Evolutionary conservation across 2,329 filamentous ascomycete genomes (phyloP).

Genomic region (Fusarium subtropicale): DNA sequence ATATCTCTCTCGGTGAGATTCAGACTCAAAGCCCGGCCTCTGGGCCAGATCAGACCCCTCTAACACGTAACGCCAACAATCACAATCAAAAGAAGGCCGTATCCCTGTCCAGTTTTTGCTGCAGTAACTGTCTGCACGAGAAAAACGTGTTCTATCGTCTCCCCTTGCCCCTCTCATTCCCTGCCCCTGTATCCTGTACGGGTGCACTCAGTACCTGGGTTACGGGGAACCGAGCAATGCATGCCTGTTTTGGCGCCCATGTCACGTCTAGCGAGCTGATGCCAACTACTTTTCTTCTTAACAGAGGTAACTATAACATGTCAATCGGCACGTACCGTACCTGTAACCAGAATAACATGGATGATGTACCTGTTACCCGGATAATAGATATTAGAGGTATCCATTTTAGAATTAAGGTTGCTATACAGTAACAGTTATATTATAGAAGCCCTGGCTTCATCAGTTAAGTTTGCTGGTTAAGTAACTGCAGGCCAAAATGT

Average conservation of each 20-base stretch:
- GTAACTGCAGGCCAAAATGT: background rate
- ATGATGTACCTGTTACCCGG: background rate
- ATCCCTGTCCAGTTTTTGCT: background rate
- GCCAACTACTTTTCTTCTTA: background rate
- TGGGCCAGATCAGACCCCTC: background rate
- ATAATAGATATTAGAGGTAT: background rate
- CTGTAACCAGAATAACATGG: slow-evolving; percentile 10
- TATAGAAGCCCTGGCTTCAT: background rate
- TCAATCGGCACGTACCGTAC: slow-evolving; percentile 1
- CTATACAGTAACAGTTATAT: background rate
- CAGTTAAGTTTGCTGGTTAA: background rate
- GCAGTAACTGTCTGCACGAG: background rate
- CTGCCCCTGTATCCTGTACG: background rate
- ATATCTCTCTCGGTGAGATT: slow-evolving; percentile 7
- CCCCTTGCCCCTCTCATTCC: background rate
- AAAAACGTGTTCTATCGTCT: slow-evolving; percentile 1
- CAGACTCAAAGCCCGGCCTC: slow-evolving; percentile 1
- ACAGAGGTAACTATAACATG: background rate
- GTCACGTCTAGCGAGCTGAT: slow-evolving; percentile 19
- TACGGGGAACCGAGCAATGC: background rate
- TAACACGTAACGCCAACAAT: slow-evolving; percentile 4
- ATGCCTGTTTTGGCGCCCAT: background rate
- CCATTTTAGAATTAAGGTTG: background rate
- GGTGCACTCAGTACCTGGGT: background rate
- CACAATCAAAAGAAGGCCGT: background rate